These are phyloP conservation scores for Purpureocillium takamizusanense DNA, from an alignment of 2,329 filamentous ascomycete species.

Conservation along the genomic window DNA sequence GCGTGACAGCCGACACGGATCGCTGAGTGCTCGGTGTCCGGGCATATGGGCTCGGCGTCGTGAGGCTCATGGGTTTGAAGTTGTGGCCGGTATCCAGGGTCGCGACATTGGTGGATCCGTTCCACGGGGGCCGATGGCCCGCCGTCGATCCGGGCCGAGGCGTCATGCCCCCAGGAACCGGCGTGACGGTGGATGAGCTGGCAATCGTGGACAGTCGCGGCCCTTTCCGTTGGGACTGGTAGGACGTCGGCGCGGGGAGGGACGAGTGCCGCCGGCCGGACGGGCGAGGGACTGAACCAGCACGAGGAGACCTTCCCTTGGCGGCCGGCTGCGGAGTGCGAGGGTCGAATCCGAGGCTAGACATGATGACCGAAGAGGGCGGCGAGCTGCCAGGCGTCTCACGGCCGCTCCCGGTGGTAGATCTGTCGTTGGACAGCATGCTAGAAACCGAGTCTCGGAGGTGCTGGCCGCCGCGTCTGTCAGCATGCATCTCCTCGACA, in stretches of 20 bases:
- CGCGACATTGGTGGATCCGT: slow-evolving; percentile 46
- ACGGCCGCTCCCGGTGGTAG: slow-evolving; percentile 57
- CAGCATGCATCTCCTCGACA: slow-evolving; percentile 62
- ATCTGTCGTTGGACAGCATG: slow-evolving; percentile 75
- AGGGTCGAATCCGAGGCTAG: slow-evolving; percentile 40
- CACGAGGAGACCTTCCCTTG: slow-evolving; percentile 39
- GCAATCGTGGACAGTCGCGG: slow-evolving; percentile 37
- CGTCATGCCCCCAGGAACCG: slow-evolving; percentile 23
- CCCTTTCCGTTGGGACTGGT: slow-evolving; percentile 30
- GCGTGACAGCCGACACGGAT: slow-evolving; percentile 32
- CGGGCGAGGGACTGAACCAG: slow-evolving; percentile 32
- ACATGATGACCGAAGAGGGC: slow-evolving; percentile 53
- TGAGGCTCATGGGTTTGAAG: slow-evolving; percentile 53
- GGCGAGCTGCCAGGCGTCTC: slow-evolving; percentile 64
- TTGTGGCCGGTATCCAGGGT: slow-evolving; percentile 58
- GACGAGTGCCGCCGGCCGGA: slow-evolving; percentile 36
- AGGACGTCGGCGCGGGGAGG: slow-evolving; percentile 33
- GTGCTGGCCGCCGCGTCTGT: slow-evolving; percentile 59
- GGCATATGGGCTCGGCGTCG: slow-evolving; percentile 49
- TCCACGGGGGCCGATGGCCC: slow-evolving; percentile 64
- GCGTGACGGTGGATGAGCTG: slow-evolving; percentile 42
- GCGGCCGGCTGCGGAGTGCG: slow-evolving; percentile 33
- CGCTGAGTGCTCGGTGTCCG: slow-evolving; percentile 31
- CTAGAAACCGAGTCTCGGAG: slow-evolving; percentile 89
- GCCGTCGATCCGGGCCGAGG: slow-evolving; percentile 36